Evolutionary conservation across 495 filamentous ascomycete genomes (phyloP).

Genomic region (Cladorrhinum samala): DNA sequence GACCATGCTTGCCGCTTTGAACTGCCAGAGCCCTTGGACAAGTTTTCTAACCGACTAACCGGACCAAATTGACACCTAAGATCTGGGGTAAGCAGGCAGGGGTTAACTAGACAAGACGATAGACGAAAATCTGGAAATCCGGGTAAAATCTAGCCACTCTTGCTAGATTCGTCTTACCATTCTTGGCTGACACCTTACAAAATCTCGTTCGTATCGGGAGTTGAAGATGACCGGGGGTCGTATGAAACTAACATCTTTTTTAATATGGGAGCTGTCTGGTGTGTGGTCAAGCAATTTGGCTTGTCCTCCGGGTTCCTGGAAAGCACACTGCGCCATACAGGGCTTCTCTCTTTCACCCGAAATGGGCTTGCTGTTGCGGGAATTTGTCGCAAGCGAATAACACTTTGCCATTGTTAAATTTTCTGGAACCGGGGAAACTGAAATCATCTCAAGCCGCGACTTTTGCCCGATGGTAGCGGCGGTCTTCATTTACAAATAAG

Average conservation of each 20-base stretch:
- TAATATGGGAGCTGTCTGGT: conserved; percentile 27
- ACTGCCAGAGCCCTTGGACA: not conserved
- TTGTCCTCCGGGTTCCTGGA: conserved; percentile 4
- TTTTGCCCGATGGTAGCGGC: not conserved
- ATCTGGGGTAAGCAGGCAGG: conserved; percentile 14
- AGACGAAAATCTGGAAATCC: conserved; percentile 26
- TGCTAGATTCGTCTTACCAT: conserved; percentile 16
- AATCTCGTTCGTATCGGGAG: conserved; percentile 22
- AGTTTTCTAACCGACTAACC: not conserved
- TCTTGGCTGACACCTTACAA: conserved; percentile 20
- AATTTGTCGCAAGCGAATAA: too few relatives aligned
- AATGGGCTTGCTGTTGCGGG: not conserved
- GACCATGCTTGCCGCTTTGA: not conserved
- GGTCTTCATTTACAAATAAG: not conserved
- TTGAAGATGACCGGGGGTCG: not conserved
- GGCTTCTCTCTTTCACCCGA: not conserved
- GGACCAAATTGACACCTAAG: conserved; percentile 17
- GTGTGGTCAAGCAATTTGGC: too few relatives aligned
- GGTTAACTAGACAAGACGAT: conserved; percentile 16
- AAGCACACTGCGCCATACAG: not conserved
- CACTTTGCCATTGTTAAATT: too few relatives aligned
- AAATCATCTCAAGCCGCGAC: not conserved
- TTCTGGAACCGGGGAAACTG: not conserved
- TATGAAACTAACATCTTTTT: not conserved
- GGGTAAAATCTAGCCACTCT: conserved; percentile 24